Percentiles rank a stretch among this genome's conserved stretches.
Evolutionary conservation across 2,329 filamentous ascomycete genomes (phyloP).

Genomic region (Hypoxylon sp.): DNA sequence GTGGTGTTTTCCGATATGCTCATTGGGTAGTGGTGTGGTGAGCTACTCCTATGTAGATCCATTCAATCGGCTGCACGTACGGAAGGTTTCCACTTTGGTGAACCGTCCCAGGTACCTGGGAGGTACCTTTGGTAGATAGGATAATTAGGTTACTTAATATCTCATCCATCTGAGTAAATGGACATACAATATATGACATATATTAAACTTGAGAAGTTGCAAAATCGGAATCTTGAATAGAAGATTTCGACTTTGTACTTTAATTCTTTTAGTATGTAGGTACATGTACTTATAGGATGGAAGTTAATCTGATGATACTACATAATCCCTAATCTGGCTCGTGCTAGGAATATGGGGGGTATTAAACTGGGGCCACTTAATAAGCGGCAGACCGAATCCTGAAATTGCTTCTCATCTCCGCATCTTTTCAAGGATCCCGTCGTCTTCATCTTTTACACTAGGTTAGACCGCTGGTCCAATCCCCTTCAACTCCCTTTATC

Average conservation of each 20-base stretch:
- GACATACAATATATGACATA: neutral
- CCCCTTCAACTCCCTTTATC: neutral
- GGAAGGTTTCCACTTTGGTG: constrained; percentile 21
- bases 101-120: constrained; percentile 13
- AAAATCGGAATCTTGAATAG: neutral
- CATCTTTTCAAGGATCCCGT: constrained; percentile 10
- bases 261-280: too few species aligned
- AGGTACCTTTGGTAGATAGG: neutral
- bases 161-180: neutral
- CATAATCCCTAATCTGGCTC: neutral
- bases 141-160: neutral
- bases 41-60: too few species aligned
- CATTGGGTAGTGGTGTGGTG: constrained; percentile 36
- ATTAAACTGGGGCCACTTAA: constrained; percentile 3
- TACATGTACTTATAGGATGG: too few species aligned
- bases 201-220: neutral
- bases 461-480: neutral
- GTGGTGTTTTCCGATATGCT: constrained; percentile 24
- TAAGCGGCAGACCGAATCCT: constrained; percentile 9
- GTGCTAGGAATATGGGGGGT: neutral
- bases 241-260: too few species aligned
- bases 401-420: constrained; percentile 11
- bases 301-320: neutral
- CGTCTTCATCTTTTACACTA: neutral
- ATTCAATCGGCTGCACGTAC: constrained; percentile 19